Base-by-base conservation (phyloP, 129 eudicot species). In the Chrysanthemum makinoi region DNA sequence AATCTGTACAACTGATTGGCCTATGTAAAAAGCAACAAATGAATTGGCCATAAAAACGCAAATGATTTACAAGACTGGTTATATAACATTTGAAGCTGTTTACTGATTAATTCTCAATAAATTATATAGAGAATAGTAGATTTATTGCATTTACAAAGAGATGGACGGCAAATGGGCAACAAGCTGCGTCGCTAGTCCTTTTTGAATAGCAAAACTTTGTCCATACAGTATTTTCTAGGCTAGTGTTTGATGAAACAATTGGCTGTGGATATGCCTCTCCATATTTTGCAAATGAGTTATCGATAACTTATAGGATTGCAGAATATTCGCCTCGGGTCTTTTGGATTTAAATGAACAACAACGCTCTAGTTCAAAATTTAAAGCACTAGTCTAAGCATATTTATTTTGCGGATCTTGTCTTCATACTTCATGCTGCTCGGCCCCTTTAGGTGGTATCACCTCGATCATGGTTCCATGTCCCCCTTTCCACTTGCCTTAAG, bases 1-100 rank as follows among this genome's bases (percentile, higher is more conserved):
- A 51, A 51, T 77, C 71, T 46, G 20, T 48, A 69, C 62, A 17
- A 62, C 22, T 52, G 16, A 69, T 60, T 19, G 48, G 10, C 46
- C 49, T 12, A 24, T 30, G 35, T 65, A 14, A 16, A 8, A 65
- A 56, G 30, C 0, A 3, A 14, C 55, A 39, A 65, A 65, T 18
- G 5, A 20, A 3, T 15, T 18, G 56, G 39, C 19, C 13, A 43
- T 70, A 57, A 43, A 70, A 20, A 20, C 22, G 43, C 18, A 70
- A 18, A 58, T 59, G 22, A 20, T 22, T 4, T 10, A 24, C 22
- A 43, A 65, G 57, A 54, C 55, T 35, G 48, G 22, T 20, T 20
- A 20, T 20, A 20, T 20, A 20, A 20, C 22, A 20, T 20, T 0
- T 20, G 22, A 20, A 20, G 22, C 22, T 20, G 22, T 20, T 20